These are phyloP conservation scores for Xylariaceae sp. DNA, from an alignment of 2,329 filamentous ascomycete species.

Conservation along the genomic window DNA sequence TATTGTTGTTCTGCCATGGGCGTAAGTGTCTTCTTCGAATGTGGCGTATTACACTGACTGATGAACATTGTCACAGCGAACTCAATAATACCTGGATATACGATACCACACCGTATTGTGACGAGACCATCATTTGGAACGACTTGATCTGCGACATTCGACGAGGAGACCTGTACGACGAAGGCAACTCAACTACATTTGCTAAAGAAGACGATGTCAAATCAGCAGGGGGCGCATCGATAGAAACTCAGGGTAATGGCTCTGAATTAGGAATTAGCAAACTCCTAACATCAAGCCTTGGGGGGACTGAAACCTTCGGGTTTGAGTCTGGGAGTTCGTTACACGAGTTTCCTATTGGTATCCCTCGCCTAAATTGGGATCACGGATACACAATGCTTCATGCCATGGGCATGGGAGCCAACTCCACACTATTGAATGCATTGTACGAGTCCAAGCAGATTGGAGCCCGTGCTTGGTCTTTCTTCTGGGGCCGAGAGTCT, in stretches of 20 bases:
- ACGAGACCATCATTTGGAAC: slow-evolving; percentile 25
- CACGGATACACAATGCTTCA: slow-evolving; percentile 11
- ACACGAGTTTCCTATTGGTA: slow-evolving; percentile 6
- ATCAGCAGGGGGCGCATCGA: slow-evolving; percentile 8
- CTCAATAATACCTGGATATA: slow-evolving; percentile 35
- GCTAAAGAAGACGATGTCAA: slow-evolving; percentile 10
- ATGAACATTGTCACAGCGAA: slow-evolving; percentile 22
- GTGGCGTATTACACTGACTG: background rate
- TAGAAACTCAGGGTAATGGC: slow-evolving; percentile 6
- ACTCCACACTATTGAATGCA: slow-evolving; percentile 13
- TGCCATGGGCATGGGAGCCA: slow-evolving; percentile 12
- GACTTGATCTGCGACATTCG: slow-evolving; percentile 24
- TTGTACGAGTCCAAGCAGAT: slow-evolving; percentile 9
- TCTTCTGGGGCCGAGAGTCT: slow-evolving; percentile 35
- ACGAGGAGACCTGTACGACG: slow-evolving; percentile 10
- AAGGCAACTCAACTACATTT: slow-evolving; percentile 7
- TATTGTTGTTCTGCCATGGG: slow-evolving; percentile 14
- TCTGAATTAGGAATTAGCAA: slow-evolving; percentile 3
- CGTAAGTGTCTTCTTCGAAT: slow-evolving; percentile 5
- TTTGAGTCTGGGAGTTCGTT: background rate
- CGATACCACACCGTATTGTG: slow-evolving; percentile 26
- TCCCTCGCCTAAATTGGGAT: slow-evolving; percentile 12
- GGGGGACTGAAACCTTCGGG: background rate
- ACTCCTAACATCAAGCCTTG: slow-evolving; percentile 8
- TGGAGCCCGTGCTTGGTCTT: slow-evolving; percentile 24